phyloP scores from a whole-genome alignment of 2,329 filamentous ascomycete genomes.

The Fusarium albidum region DNA sequence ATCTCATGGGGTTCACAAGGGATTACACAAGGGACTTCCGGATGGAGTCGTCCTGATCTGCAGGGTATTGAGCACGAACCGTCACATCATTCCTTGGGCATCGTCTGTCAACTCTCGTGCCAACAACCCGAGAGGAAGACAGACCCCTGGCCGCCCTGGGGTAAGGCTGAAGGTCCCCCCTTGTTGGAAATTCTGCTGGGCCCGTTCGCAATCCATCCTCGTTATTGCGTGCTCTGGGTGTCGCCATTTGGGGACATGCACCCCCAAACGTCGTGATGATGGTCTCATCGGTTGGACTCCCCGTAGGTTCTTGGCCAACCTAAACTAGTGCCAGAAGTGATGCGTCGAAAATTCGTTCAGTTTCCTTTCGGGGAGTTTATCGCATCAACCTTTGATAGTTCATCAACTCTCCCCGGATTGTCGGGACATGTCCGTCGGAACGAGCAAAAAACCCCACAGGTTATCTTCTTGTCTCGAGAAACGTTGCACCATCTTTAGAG shows the following conservation, averaged over 20 bases:
- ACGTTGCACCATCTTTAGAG: not conserved
- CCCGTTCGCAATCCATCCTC: not conserved
- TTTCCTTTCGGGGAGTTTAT: slow-evolving; percentile 29
- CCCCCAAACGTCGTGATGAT: not conserved
- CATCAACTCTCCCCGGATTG: not conserved
- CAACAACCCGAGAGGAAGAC: not conserved
- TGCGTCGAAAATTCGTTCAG: slow-evolving; percentile 2
- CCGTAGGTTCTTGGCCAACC: not conserved
- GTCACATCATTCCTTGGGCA: not conserved
- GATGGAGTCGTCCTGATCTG: no score
- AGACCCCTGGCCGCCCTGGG: not conserved
- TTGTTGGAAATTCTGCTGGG: not conserved
- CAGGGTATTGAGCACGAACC: not conserved
- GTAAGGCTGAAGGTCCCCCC: slow-evolving; percentile 8
- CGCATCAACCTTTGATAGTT: slow-evolving; percentile 14
- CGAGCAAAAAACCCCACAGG: not conserved
- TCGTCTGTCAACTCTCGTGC: no score
- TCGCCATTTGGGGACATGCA: not conserved
- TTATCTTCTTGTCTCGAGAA: not conserved
- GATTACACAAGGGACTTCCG: no score
- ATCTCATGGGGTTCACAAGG: no score
- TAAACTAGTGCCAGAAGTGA: not conserved
- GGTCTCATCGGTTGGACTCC: not conserved
- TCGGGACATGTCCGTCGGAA: not conserved
- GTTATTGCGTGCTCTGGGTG: no score